These are phyloP conservation scores for Melastoma malabathricum DNA, from an alignment of 345 rosid species.

Conservation along the genomic window DNA sequence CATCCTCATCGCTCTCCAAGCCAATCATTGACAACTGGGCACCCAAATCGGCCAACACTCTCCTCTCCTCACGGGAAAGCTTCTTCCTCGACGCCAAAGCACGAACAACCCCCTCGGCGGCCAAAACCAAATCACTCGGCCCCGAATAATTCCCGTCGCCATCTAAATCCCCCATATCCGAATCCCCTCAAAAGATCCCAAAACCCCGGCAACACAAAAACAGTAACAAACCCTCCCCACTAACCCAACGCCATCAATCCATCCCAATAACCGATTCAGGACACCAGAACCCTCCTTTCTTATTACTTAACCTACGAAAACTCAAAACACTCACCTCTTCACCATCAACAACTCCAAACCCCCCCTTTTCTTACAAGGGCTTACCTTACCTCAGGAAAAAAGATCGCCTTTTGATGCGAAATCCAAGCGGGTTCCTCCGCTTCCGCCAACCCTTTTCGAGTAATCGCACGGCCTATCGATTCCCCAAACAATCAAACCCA, in stretches of 20 bases:
- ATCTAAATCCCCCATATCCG: slow-evolving; percentile 2
- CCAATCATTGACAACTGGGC: slow-evolving; percentile 40
- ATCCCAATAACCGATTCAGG: neutral
- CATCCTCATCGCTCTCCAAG: slow-evolving; percentile 14
- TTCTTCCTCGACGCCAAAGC: slow-evolving; percentile 48
- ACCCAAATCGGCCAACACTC: slow-evolving; percentile 47
- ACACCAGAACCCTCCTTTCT: neutral
- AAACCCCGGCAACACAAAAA: slow-evolving; percentile 4
- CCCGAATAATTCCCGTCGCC: slow-evolving; percentile 12
- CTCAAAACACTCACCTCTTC: too few relatives aligned
- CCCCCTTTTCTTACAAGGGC: too few relatives aligned
- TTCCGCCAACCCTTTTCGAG: too few relatives aligned
- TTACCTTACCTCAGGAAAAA: too few relatives aligned
- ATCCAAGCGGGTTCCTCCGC: too few relatives aligned
- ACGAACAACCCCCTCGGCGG: slow-evolving; percentile 40
- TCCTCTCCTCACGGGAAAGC: slow-evolving; percentile 43
- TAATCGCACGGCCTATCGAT: too few relatives aligned
- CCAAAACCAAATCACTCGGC: slow-evolving; percentile 52
- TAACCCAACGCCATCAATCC: neutral
- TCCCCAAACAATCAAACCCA: too few relatives aligned
- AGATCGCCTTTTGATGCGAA: too few relatives aligned
- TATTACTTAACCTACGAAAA: too few relatives aligned
- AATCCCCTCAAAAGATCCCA: neutral
- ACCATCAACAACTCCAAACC: too few relatives aligned
- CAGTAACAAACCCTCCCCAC: neutral